phyloP scores from a whole-genome alignment of 306 rosid species.

The Hippophae rhamnoides region DNA sequence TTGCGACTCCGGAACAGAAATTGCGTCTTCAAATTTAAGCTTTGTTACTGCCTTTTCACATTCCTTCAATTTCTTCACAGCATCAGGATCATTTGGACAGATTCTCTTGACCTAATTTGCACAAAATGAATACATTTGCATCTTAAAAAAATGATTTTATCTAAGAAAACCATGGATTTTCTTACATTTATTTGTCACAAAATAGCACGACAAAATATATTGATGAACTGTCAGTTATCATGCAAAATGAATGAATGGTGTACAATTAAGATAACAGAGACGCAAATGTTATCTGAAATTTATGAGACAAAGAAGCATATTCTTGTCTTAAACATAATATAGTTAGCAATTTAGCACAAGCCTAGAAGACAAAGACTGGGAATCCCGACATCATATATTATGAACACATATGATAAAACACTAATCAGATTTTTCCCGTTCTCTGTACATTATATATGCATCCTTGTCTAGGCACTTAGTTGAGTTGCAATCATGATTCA shows the following conservation, averaged over 20 bases:
- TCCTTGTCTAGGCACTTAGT: no score
- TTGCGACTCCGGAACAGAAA: slow-evolving; percentile 57
- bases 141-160: not conserved
- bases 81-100: slow-evolving; percentile 85
- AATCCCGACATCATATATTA: no score
- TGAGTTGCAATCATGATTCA: no score
- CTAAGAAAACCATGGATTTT: no score
- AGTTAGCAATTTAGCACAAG: not conserved
- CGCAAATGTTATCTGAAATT: not conserved
- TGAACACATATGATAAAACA: no score
- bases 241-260: not conserved
- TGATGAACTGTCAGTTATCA: not conserved
- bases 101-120: slow-evolving; percentile 69
- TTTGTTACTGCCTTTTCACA: slow-evolving; percentile 94
- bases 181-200: not conserved
- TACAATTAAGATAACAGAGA: not conserved
- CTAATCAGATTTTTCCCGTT: no score
- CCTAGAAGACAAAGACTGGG: no score
- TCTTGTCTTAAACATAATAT: not conserved
- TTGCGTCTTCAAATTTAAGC: slow-evolving; percentile 93
- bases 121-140: slow-evolving; percentile 11
- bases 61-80: slow-evolving; percentile 84
- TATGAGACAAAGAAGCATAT: not conserved
- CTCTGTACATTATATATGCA: no score
- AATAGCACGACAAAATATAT: not conserved